Base-by-base conservation (phyloP, 177 flowering plant species). In the Vitis hybrid region DNA sequence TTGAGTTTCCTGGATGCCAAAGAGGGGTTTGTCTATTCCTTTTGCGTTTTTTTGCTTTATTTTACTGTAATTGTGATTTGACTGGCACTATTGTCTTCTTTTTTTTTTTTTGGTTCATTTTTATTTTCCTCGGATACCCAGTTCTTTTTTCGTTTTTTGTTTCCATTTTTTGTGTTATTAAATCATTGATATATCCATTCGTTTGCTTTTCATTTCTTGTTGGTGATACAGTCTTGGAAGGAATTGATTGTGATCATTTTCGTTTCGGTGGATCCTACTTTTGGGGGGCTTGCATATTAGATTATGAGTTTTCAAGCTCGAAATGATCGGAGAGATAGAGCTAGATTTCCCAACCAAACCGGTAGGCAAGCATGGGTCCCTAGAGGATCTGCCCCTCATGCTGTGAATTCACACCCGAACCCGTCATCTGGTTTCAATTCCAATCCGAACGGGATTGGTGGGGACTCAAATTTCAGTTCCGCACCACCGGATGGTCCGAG, bases 291-390 rank as follows among this genome's bases (percentile, higher is more conserved):
- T 4, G 4, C 5, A 6, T n/a, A 11, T 54, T 66, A n/a, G 79
- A 81, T 70, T 54, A 90, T 90, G 97, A 88, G 87, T 78, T 81
- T 40, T 58, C 87, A 82, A 54, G 66, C 59, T 24, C 81, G 85
- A 61, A 83, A 73, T 49, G 87, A 83, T 66, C 65, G 86, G 46
- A 84, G 86, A 70, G 83, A 81, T 59, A 77, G 82, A 70, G 17
- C 84, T 7, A 75, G 87, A 56, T 6, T 69, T 60, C 64, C 72
- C 46, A 68, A 70, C 18, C 84, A 84, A 46, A 56, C 6, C 59
- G 63, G 69, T 17, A 88, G 87, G 17, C 89, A 81, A 61, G 76
- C 81, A 69, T 93, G 98, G 98, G 79, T 91, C 4, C 90, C 93
- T 0, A 82, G 91, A 75, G 90, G 89, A 49, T 67, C 85, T 2